Evolutionary conservation across 352 stramenopile species (phyloP), one percentile per base, ranked within the genome.

Genomic region (Saprolegnia parasitica): DNA sequence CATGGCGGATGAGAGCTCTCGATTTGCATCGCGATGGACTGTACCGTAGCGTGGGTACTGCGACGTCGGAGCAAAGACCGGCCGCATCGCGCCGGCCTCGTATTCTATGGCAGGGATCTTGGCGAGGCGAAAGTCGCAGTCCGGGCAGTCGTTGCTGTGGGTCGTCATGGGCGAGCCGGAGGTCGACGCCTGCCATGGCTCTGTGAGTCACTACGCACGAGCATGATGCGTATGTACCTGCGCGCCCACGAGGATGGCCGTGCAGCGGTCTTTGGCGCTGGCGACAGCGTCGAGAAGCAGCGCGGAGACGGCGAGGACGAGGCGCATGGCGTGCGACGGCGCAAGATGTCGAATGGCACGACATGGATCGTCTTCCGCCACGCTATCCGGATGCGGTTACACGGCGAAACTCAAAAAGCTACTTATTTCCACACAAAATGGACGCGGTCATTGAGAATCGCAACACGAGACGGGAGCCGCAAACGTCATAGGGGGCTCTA

Each of bases 111-210:
- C 77, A 2, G 86, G 86, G 50, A 93, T 81, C 49, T 91, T 93
- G 65, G 74, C 81, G 71, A 91, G 77, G 35, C 86, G 86, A 67
- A 91, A 93, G 73, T 93, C 86, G 65, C 86, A 91, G 39, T 79
- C 88, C 61, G 80, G 88, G 71, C 86, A 92, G 74, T 93, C 86
- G 73, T 89, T 91, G 55, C 81, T 90, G 73, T 93, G 86, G 18
- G 86, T 91, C 52, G 86, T 91, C 83, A 93, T 92, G 39, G 86
- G 83, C 24, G 86, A 74, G 4, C 75, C 75, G 18, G 80, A 90
- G 8, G 77, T 81, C 1, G 82, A 90, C 23, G 81, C 81, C 82
- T 89, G 18, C 42, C 11, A 35, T 35, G 42, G 3, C 11, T 49
- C 3, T 49, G 42, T 49, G 8, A 49, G 42, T 49, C 42, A 8